Conservation (phyloP, 2,329 filamentous ascomycete genomes). For the Hirsutella thompsonii region DNA sequence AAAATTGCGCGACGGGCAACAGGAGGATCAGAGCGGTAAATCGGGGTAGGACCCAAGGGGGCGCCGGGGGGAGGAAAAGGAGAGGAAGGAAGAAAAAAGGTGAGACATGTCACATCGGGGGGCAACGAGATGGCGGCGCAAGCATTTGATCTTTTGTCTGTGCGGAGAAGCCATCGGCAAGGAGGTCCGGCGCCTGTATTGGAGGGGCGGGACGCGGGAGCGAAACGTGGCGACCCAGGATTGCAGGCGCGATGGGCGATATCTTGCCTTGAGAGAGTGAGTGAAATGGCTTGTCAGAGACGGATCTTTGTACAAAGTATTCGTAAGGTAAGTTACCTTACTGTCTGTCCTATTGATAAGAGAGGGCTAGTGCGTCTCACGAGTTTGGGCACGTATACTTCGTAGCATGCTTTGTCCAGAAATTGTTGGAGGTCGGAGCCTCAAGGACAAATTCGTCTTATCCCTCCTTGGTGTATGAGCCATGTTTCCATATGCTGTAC, state of each 20-base stretch:
- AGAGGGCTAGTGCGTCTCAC: too few relatives aligned
- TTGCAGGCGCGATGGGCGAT: constrained; percentile 2
- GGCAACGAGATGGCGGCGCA: background rate
- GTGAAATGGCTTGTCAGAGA: background rate
- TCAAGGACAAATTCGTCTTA: too few relatives aligned
- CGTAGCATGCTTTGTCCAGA: too few relatives aligned
- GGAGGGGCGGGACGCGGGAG: constrained; percentile 5
- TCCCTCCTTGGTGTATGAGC: too few relatives aligned
- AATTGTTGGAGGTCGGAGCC: too few relatives aligned
- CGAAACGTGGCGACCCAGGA: constrained; percentile 15
- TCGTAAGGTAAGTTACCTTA: too few relatives aligned
- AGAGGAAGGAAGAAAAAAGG: background rate
- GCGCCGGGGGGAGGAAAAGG: background rate
- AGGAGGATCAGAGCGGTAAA: background rate
- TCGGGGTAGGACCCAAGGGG: background rate
- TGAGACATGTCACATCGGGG: background rate
- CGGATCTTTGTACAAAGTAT: too few relatives aligned
- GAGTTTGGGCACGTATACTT: too few relatives aligned
- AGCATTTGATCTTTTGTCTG: background rate
- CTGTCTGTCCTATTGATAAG: too few relatives aligned
- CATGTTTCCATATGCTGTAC: too few relatives aligned
- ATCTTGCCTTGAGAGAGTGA: background rate
- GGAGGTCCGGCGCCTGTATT: background rate
- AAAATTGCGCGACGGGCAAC: too few relatives aligned
- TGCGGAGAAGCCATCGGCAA: background rate